Percentiles rank a stretch among this genome's conserved stretches.
Conservation (phyloP, 176 grass and related monocot species). For the Aegilops umbellulata region DNA sequence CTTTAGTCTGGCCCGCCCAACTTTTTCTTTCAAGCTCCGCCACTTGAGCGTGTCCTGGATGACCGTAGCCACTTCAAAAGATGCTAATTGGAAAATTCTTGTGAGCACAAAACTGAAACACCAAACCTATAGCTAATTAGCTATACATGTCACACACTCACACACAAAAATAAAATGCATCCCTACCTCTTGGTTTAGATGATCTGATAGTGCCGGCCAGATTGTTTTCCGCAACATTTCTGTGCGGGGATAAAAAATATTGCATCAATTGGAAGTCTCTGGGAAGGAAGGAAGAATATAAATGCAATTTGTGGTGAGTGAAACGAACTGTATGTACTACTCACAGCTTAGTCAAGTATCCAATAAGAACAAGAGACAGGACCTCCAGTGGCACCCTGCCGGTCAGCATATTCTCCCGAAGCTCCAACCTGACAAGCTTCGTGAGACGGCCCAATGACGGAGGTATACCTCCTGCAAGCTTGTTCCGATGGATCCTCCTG, state of each 20-base stretch:
- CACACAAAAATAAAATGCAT: not conserved
- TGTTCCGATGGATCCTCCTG: no score
- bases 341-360: constrained; percentile 35
- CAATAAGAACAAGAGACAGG: constrained; percentile 13
- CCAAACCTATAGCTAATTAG: not conserved
- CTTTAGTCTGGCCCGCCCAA: no score
- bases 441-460: no score
- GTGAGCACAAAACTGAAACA: not conserved
- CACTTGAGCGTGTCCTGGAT: constrained; percentile 24
- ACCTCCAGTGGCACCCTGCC: constrained; percentile 24
- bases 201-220: constrained; percentile 24
- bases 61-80: constrained; percentile 1
- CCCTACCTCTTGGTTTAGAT: constrained; percentile 28
- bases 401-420: no score
- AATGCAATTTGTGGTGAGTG: not conserved
- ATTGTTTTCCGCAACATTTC: constrained; percentile 37
- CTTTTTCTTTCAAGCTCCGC: no score
- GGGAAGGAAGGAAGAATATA: not conserved
- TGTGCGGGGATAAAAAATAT: not conserved
- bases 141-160: no score
- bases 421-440: no score
- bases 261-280: not conserved
- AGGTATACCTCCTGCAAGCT: no score
- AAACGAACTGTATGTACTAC: not conserved
- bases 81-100: not conserved